Conservation (phyloP, 768 basidiomycete genomes). For the Tylopilus sp. region DNA sequence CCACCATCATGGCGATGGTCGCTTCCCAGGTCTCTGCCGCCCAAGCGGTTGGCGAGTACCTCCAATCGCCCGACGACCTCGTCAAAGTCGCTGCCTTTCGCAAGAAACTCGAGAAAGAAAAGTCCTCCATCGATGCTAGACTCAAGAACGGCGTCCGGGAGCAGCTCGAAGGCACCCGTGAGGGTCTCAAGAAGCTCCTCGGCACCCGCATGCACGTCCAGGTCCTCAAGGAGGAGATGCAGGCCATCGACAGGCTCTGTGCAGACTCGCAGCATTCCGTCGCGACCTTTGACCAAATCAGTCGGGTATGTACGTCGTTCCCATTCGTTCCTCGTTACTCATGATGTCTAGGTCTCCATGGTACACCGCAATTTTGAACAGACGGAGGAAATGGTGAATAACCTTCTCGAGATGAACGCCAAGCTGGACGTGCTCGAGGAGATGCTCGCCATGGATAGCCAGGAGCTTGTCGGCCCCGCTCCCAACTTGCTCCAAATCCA, state of each 20-base stretch:
- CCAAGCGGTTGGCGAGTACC: slow-evolving; percentile 83
- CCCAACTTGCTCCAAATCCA: slow-evolving; percentile 89
- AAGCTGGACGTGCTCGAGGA: slow-evolving; percentile 76
- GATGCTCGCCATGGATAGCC: slow-evolving; percentile 71
- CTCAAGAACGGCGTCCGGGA: slow-evolving; percentile 90
- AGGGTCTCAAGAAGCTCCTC: slow-evolving; percentile 80
- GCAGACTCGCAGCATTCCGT: slow-evolving; percentile 73
- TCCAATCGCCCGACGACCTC: slow-evolving; percentile 93
- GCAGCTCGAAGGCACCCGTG: slow-evolving; percentile 86
- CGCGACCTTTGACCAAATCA: slow-evolving; percentile 93
- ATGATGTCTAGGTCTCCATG: slow-evolving; percentile 84
- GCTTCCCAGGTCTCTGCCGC: slow-evolving; percentile 66
- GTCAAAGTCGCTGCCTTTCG: slow-evolving; percentile 83
- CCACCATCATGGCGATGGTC: slow-evolving; percentile 40
- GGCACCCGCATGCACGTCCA: slow-evolving; percentile 76
- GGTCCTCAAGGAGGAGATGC: slow-evolving; percentile 83
- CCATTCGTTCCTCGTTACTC: not conserved
- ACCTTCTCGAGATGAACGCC: slow-evolving; percentile 87
- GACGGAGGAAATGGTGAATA: slow-evolving; percentile 93
- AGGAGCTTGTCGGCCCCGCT: slow-evolving; percentile 81
- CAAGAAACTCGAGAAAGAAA: slow-evolving; percentile 96
- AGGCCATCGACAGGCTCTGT: slow-evolving; percentile 70
- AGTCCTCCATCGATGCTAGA: slow-evolving; percentile 87
- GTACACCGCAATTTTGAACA: slow-evolving; percentile 94
- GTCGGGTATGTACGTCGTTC: slow-evolving; percentile 60